phyloP scores from a whole-genome alignment of 805 yeast genomes.

The Saccharomycopsis sp. region DNA sequence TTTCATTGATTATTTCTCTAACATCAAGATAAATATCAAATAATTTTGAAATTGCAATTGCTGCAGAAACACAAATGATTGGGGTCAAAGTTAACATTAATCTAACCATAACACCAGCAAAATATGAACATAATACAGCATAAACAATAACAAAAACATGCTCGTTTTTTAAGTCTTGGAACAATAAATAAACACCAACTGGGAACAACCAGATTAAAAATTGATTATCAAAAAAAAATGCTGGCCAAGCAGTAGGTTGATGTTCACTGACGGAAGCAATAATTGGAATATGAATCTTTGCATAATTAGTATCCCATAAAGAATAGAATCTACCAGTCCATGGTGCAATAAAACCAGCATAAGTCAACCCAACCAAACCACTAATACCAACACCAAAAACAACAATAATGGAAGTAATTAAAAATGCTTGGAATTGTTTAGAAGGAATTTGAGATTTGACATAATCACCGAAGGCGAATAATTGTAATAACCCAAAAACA shows the following conservation, averaged over 20 bases:
- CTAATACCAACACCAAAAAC: constrained; percentile 54
- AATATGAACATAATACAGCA: constrained; percentile 88
- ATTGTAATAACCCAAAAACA: constrained; percentile 88
- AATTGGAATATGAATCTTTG: constrained; percentile 95
- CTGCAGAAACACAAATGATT: constrained; percentile 86
- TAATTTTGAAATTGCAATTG: constrained; percentile 75
- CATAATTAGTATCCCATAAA: constrained; percentile 95
- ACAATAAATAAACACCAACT: constrained; percentile 84
- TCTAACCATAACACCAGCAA: constrained; percentile 99
- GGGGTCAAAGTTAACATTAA: constrained; percentile 96
- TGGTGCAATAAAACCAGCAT: constrained; percentile 91
- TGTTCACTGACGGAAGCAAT: constrained; percentile 98
- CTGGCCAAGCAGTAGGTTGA: constrained; percentile 99
- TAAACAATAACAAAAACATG: constrained; percentile 89
- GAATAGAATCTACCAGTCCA: constrained; percentile 99
- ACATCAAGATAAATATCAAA: constrained; percentile 75
- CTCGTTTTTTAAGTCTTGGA: constrained; percentile 84
- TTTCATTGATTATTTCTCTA: constrained; percentile 21
- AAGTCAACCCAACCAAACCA: constrained; percentile 72
- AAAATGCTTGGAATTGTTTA: constrained; percentile 56
- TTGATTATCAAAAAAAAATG: constrained; percentile 90
- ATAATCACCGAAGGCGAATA: constrained; percentile 78
- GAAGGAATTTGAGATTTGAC: constrained; percentile 64
- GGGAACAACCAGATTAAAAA: constrained; percentile 97
- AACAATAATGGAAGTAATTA: constrained; percentile 46